Base-by-base conservation (phyloP, 2,329 filamentous ascomycete species). In the Ophiostoma sp. region DNA sequence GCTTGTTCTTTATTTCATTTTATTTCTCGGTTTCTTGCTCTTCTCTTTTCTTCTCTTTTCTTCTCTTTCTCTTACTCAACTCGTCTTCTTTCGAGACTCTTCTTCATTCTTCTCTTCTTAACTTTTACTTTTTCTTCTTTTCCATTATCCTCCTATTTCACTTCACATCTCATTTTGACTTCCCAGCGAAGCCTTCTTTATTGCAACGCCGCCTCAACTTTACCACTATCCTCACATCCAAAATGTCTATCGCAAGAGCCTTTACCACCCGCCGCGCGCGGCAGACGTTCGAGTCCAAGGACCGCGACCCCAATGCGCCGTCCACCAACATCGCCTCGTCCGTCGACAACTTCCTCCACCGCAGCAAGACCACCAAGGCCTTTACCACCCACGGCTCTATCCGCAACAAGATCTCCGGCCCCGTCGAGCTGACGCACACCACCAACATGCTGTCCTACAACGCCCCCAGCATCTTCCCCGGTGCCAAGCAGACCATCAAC, bases 361-460 rank as follows among this genome's bases (percentile, higher is more conserved):
- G 84, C 75, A 85, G 82, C 79, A 83, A 82, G 76, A 83, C 83
- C 62, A 80, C 80, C 68, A 85, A 84, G 78, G 74, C 74, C 2
- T 60, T 73, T 5, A 79, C 76, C 78, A 83, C 75, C 70, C 81
- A 74, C 73, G 80, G 77, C 79, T 83, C 76, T 69, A 81, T 88
- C 74, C 86, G 90, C 71, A 79, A 85, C 78, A 89, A 93, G 82
- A 99, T 99, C 78, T 99, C 95, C 1, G 87, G 85, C 3, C 95
- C 95, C 0, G 85, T 97, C 69, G 89, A 93, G 79, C 85, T 99
- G 73, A 84, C 97, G 67, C 96, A 95, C 72, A 97, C 94, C 5
- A 98, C 95, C 75, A 99, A 98, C 80, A 93, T 96, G 86, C 89
- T 97, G 69, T 93, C 93, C 8, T 97, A 97, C 85, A 94, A 94